Percentiles rank a stretch among this genome's conserved stretches.
phyloP scores from a whole-genome alignment of 495 filamentous ascomycete species.

The Aspergillus sparsus region DNA sequence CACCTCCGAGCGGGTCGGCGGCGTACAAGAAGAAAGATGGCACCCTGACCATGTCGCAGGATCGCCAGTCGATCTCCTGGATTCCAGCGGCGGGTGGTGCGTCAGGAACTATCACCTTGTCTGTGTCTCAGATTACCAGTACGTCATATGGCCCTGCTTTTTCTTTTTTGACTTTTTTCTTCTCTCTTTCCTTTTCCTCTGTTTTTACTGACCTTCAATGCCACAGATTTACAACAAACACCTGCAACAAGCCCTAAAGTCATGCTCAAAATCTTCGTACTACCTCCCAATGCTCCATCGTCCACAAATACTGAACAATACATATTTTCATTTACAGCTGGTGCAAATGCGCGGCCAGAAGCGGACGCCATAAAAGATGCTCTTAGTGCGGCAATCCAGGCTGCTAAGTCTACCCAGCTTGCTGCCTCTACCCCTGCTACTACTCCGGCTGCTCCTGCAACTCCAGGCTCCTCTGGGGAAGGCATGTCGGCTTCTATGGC shows the following conservation, averaged over 20 bases:
- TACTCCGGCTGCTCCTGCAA: conserved; percentile 9
- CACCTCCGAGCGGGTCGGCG: conserved; percentile 67
- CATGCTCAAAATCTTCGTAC: conserved; percentile 83
- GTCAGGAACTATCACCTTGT: conserved; percentile 61
- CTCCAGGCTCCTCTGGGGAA: conserved; percentile 35
- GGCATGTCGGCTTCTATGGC: conserved; percentile 58
- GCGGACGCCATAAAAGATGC: conserved; percentile 80
- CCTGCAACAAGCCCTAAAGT: conserved; percentile 79
- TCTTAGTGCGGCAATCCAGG: conserved; percentile 73
- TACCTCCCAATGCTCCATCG: conserved; percentile 53
- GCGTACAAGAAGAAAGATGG: conserved; percentile 98
- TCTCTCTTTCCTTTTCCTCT: not conserved
- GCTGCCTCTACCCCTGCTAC: conserved; percentile 37
- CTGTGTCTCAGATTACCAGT: conserved; percentile 79
- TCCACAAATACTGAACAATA: conserved; percentile 63
- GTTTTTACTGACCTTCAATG: conserved; percentile 7
- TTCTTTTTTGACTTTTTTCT: not conserved
- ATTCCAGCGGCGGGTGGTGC: conserved; percentile 58
- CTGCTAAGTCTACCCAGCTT: conserved; percentile 56
- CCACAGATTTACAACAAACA: conserved; percentile 80
- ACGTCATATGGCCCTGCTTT: conserved; percentile 28
- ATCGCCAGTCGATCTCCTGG: conserved; percentile 76
- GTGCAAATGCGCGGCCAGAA: conserved; percentile 72
- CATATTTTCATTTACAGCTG: conserved; percentile 83
- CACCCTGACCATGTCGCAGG: conserved; percentile 67